Percentiles rank a stretch among this genome's conserved stretches.
Conservation (phyloP, 2,329 filamentous ascomycete species). For the Aspergillus caelatus region DNA sequence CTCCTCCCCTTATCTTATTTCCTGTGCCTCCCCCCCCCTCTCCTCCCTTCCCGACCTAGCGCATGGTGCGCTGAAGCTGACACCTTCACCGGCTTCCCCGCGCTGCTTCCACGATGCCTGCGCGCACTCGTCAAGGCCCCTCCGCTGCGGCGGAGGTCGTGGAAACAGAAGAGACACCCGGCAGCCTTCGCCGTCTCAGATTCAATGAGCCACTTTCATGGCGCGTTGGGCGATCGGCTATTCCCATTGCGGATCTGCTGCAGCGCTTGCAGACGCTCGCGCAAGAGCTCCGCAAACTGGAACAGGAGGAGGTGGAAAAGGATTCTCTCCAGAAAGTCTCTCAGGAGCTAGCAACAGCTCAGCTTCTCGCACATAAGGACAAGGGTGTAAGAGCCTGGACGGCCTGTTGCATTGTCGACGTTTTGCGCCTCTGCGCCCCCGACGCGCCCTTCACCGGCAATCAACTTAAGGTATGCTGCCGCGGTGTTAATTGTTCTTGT, state of each 20-base stretch:
- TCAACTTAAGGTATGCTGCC: constrained; percentile 75
- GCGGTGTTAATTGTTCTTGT: constrained; percentile 5
- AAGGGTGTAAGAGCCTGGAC: constrained; percentile 88
- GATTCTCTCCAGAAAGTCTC: constrained; percentile 83
- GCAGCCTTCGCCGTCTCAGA: constrained; percentile 55
- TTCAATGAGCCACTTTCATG: constrained; percentile 89
- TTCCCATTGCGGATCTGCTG: constrained; percentile 79
- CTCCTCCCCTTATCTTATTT: not conserved
- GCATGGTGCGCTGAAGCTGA: constrained; percentile 26
- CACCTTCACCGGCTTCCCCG: constrained; percentile 24
- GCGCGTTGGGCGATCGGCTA: constrained; percentile 81
- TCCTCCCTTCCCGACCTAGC: constrained; percentile 5
- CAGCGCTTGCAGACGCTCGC: constrained; percentile 77
- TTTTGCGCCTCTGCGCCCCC: constrained; percentile 88
- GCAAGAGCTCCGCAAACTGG: constrained; percentile 80
- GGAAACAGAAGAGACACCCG: constrained; percentile 35
- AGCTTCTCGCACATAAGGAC: constrained; percentile 88
- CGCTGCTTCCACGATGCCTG: constrained; percentile 42
- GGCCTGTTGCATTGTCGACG: constrained; percentile 87
- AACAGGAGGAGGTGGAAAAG: constrained; percentile 82
- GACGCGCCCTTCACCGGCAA: constrained; percentile 90
- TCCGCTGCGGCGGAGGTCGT: constrained; percentile 34
- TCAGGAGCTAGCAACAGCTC: constrained; percentile 78
- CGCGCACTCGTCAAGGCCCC: constrained; percentile 45
- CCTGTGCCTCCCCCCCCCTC: not conserved